Percentiles rank a stretch among this genome's conserved stretches.
phyloP scores from a whole-genome alignment of 306 rosid genomes.

The Fragaria ananassa region DNA sequence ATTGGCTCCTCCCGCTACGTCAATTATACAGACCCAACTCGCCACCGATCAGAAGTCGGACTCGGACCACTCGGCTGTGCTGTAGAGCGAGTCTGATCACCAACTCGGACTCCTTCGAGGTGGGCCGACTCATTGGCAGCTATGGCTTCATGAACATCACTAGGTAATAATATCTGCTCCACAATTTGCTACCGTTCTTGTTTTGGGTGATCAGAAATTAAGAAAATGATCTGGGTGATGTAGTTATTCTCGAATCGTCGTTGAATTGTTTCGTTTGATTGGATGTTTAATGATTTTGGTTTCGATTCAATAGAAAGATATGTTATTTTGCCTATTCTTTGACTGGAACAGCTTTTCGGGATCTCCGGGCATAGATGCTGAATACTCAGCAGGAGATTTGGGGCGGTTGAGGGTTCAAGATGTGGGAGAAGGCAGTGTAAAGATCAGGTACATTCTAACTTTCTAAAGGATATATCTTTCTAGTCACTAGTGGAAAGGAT shows the following conservation, averaged over 20 bases:
- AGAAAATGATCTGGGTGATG: background rate
- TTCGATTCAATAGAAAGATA: background rate
- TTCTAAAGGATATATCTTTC: background rate
- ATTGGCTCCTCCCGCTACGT: constrained; percentile 22
- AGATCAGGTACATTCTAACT: constrained; percentile 54
- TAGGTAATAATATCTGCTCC: constrained; percentile 33
- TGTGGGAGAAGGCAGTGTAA: constrained; percentile 86
- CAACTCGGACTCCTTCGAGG: constrained; percentile 75
- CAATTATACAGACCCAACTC: constrained; percentile 16
- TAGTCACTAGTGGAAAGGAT: background rate
- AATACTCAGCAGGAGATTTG: constrained; percentile 46
- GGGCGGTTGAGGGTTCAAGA: constrained; percentile 68
- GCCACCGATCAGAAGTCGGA: constrained; percentile 21
- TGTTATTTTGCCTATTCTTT: background rate
- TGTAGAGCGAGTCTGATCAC: constrained; percentile 52
- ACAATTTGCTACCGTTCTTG: background rate
- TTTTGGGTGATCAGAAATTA: too few species aligned
- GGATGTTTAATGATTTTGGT: background rate
- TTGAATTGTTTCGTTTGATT: background rate
- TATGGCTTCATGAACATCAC: constrained; percentile 93
- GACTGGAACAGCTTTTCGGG: constrained; percentile 51
- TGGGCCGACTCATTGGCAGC: constrained; percentile 80
- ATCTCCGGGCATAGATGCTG: constrained; percentile 36
- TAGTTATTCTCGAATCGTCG: background rate
- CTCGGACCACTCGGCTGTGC: constrained; percentile 30